Conservation (phyloP, 2,329 filamentous ascomycete genomes). For the Rhexocercosporidium sp. region DNA sequence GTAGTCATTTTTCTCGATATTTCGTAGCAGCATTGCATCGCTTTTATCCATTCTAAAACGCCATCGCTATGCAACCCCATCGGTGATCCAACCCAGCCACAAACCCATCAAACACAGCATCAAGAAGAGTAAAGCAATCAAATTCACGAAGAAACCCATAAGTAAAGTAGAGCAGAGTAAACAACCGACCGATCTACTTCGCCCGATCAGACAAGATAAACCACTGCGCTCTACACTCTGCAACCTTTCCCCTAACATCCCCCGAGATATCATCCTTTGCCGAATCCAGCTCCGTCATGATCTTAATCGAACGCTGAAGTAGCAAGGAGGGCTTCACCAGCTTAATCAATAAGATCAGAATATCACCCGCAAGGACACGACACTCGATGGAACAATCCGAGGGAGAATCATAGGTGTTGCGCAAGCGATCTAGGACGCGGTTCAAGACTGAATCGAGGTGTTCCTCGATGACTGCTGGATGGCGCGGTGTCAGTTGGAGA, state of each 20-base stretch:
- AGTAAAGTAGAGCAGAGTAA: not conserved
- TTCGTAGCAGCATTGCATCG: not conserved
- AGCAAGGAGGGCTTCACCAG: conserved; percentile 25
- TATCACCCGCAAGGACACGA: conserved; percentile 38
- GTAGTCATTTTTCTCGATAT: not conserved
- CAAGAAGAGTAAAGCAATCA: not conserved
- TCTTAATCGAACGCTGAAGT: conserved; percentile 26
- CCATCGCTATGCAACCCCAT: conserved; percentile 15
- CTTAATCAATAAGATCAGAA: conserved; percentile 34
- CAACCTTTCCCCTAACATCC: conserved; percentile 36
- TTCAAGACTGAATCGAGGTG: conserved; percentile 39
- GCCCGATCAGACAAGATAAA: conserved; percentile 16
- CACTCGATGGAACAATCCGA: conserved; percentile 33
- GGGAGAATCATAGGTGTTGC: conserved; percentile 38
- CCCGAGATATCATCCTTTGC: conserved; percentile 36
- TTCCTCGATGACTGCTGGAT: conserved; percentile 30
- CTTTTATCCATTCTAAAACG: not conserved
- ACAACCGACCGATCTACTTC: not conserved
- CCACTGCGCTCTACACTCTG: conserved; percentile 36
- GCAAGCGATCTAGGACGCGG: conserved; percentile 38
- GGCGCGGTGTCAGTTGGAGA: conserved; percentile 28
- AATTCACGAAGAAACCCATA: no score
- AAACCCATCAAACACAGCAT: not conserved
- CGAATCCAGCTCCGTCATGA: conserved; percentile 36
- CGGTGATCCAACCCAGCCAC: not conserved